Evolutionary conservation across 768 basidiomycete genomes (phyloP), one percentile per base, ranked within the genome.

Genomic region (Agaricus sinodeliciosus): DNA sequence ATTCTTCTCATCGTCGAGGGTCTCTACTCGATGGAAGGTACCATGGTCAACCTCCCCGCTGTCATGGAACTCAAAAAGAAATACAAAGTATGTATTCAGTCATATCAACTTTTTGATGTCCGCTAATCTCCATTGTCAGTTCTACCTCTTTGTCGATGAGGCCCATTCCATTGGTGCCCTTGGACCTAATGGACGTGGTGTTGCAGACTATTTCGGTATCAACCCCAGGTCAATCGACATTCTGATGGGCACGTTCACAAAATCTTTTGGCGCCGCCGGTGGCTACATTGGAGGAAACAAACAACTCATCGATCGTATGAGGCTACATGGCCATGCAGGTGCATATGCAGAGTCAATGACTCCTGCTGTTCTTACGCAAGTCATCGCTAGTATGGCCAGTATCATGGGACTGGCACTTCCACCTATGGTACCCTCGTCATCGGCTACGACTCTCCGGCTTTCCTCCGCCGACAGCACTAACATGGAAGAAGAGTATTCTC

Each of bases 1-100:
- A 98, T 99, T 56, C 68, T 99, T 36, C 58, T 99, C 41, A 81
- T 96, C 50, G 92, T 98, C 11, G 96, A 99, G 66, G 96, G 96
- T 2, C 68, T 99, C 41, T 98, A 92, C 72, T 93, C 90, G 56
- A 99, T 99, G 96, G 96, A 98, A 70, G 96, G 96, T n/a, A 94
- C 90, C 8, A 61, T 98, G 58, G 82, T 88, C 34, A 82, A 97
- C 65, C 63, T 99, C 40, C 96, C 94, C 3, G 74, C 62, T 11
- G 72, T 99, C 50, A 60, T 98, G 53, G 87, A 88, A 58, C 76
- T 99, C 48, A 98, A 96, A 76, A 78, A 85, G 66, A 87, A 85
- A 64, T 98, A 96, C 79, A 98, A 98, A 82, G 95, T 94, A 55
- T 46, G 76, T 58, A 22, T 43, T 51, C 3, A 22, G 13, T 41